Conservation (phyloP, 2,329 filamentous ascomycete species). For the Neurospora sp. region DNA sequence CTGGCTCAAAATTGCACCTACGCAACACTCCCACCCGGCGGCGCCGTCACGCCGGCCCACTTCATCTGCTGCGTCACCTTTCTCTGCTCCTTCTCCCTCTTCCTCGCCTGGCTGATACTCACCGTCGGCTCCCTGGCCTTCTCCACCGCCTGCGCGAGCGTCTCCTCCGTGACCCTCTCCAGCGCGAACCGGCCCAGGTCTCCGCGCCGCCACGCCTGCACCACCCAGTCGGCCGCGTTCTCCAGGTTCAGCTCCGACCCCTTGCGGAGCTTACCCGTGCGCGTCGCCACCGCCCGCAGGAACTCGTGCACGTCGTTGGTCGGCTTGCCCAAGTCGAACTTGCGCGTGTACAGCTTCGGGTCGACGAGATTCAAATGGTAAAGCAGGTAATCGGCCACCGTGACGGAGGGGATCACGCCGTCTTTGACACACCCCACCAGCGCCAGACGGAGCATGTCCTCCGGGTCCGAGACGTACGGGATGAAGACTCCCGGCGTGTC, state of each 20-base stretch:
- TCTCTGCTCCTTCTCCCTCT: constrained; percentile 51
- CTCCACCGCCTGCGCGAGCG: constrained; percentile 39
- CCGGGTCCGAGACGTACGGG: constrained; percentile 75
- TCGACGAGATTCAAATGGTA: constrained; percentile 68
- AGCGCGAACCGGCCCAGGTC: constrained; percentile 67
- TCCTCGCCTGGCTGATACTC: constrained; percentile 61
- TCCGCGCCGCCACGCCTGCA: constrained; percentile 75
- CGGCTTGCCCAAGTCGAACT: constrained; percentile 45
- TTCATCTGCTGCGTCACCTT: constrained; percentile 19
- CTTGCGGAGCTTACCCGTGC: constrained; percentile 66
- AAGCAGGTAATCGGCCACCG: constrained; percentile 82
- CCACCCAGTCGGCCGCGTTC: constrained; percentile 66
- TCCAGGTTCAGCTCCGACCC: constrained; percentile 64
- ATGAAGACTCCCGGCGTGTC: constrained; percentile 96
- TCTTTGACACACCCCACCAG: constrained; percentile 88
- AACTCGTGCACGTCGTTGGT: constrained; percentile 79
- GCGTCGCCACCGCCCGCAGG: constrained; percentile 58
- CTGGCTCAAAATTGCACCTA: not conserved
- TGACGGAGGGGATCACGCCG: constrained; percentile 66
- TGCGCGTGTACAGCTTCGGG: constrained; percentile 45
- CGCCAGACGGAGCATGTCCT: constrained; percentile 91
- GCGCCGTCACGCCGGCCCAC: not conserved
- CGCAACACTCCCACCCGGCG: not conserved
- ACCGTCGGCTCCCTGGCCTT: constrained; percentile 36
- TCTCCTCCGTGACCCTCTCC: constrained; percentile 60